Evolutionary conservation across 148 eudicot species (phyloP).

Genomic region (Vaccinium myrtillus): DNA sequence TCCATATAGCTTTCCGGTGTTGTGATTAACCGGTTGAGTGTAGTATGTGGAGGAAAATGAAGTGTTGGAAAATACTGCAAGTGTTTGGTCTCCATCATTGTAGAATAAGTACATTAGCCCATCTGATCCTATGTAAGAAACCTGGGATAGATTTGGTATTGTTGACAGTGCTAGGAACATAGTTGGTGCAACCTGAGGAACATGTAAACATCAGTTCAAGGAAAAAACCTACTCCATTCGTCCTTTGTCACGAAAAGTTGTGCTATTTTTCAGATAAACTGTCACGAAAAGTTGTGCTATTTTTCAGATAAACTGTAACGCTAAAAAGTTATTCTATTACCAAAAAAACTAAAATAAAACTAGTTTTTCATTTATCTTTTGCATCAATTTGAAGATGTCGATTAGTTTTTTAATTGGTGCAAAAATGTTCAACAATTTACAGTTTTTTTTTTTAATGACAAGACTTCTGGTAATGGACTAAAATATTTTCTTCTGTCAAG

Average conservation of each 20-base stretch:
- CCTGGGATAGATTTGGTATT: background rate
- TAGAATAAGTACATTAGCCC: background rate
- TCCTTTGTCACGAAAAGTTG: too few relatives aligned
- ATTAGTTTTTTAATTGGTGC: too few relatives aligned
- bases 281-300: too few relatives aligned
- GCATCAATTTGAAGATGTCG: background rate
- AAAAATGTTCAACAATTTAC: too few relatives aligned
- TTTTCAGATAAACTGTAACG: too few relatives aligned
- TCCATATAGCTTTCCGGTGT: background rate
- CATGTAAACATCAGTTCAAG: background rate
- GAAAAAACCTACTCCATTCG: background rate
- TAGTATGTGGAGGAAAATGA: background rate
- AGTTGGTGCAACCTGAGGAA: slow-evolving; percentile 5
- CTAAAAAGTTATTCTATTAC: too few relatives aligned
- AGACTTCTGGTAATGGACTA: background rate
- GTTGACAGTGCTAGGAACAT: background rate
- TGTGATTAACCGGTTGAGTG: background rate
- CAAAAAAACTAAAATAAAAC: too few relatives aligned
- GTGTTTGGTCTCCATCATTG: background rate
- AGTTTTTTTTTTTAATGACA: background rate
- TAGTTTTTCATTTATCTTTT: background rate
- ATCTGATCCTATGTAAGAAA: background rate
- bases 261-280: too few relatives aligned
- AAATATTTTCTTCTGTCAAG: too few relatives aligned
- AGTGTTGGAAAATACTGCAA: background rate